Evolutionary conservation across 305 asterid species (phyloP).

Genomic region (Fraxinus ornus): DNA sequence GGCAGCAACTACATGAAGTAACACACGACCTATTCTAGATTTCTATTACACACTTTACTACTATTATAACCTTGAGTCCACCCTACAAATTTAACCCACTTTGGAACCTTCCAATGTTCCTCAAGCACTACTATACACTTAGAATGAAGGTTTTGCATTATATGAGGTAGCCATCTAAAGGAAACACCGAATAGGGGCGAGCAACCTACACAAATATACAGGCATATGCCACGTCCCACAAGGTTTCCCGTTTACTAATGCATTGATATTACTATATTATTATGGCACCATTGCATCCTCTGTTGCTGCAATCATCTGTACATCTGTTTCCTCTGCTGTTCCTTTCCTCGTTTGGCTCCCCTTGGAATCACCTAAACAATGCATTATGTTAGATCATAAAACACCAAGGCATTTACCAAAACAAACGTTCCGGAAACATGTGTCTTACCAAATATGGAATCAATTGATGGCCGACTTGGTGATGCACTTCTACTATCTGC

Average conservation of each 20-base stretch:
- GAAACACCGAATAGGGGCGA: constrained; percentile 26
- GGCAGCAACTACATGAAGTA: constrained; percentile 37
- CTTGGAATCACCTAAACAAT: constrained; percentile 35
- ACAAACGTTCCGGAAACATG: background rate
- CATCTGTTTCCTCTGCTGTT: constrained; percentile 34
- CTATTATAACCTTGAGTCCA: constrained; percentile 5
- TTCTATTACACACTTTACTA: constrained; percentile 23
- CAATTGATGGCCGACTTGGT: constrained; percentile 38
- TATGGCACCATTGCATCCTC: constrained; percentile 41
- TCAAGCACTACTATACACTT: constrained; percentile 39
- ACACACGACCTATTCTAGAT: constrained; percentile 29
- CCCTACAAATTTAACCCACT: constrained; percentile 20
- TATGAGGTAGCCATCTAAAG: constrained; percentile 3
- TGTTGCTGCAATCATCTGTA: constrained; percentile 35
- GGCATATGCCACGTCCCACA: constrained; percentile 31
- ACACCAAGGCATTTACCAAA: background rate
- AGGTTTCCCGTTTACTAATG: constrained; percentile 8
- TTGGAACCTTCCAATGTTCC: constrained; percentile 15
- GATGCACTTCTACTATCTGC: constrained; percentile 40
- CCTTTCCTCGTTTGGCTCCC: constrained; percentile 26
- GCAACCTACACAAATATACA: constrained; percentile 44
- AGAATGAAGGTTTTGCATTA: constrained; percentile 19
- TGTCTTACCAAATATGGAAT: constrained; percentile 36
- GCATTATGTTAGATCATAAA: background rate
- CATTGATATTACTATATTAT: background rate